Conservation (phyloP, 441 rosid species). For the Populus hybrid region DNA sequence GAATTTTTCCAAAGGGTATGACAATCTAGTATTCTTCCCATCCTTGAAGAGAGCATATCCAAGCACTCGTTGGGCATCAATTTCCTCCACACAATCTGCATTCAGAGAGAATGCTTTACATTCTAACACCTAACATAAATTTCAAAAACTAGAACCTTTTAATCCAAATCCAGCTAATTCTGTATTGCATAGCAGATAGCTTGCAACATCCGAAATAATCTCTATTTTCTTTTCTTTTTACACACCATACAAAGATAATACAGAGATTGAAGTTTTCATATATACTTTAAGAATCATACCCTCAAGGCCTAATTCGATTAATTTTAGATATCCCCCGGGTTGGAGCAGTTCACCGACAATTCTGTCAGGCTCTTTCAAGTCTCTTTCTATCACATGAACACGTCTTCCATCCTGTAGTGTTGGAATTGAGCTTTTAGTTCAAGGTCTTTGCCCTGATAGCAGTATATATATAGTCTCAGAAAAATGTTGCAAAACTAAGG, state of each 20-base stretch:
- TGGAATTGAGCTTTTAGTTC: constrained; percentile 3
- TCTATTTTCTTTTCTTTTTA: background rate
- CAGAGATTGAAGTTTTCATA: background rate
- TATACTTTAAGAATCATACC: constrained; percentile 36
- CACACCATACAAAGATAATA: background rate
- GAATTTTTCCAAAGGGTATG: constrained; percentile 66
- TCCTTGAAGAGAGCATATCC: constrained; percentile 74
- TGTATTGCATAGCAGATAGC: background rate
- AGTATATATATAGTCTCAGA: background rate
- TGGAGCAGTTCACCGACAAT: constrained; percentile 85
- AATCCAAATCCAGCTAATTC: background rate
- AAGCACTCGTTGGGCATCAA: constrained; percentile 68
- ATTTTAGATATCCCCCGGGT: constrained; percentile 85
- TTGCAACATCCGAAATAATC: background rate
- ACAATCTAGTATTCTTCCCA: constrained; percentile 45
- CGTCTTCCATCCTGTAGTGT: constrained; percentile 65
- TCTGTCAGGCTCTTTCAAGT: constrained; percentile 77
- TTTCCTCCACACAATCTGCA: constrained; percentile 69
- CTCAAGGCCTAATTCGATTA: constrained; percentile 75
- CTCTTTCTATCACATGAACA: constrained; percentile 79
- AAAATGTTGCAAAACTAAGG: background rate
- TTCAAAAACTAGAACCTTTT: background rate
- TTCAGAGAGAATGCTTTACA: background rate
- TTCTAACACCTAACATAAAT: background rate
- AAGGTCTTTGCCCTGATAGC: background rate